Base-by-base conservation (phyloP, 805 yeast species). In the Yamadazyma endophytica region DNA sequence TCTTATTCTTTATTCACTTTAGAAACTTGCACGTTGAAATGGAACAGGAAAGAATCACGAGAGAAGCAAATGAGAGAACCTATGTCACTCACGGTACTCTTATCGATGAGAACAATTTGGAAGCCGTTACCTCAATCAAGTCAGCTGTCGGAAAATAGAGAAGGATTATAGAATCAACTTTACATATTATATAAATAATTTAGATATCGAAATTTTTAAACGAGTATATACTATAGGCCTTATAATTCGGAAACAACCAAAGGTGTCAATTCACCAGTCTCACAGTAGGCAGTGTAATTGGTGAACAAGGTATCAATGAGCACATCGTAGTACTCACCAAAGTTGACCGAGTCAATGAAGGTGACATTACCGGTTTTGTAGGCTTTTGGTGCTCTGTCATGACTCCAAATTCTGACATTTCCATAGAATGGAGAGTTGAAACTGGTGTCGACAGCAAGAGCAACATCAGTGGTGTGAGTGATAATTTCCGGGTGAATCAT, bases 391-490 rank as follows among this genome's bases (percentile, higher is more conserved):
- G 62, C 63, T 33, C 51, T 53, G 17, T 61, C 61, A 17, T 47
- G 41, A 31, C 58, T 57, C 61, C 61, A 60, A 36, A 61, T 44
- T 49, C 68, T 57, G 38, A 61, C 42, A 37, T 45, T 50, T 22
- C 70, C 69, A 39, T 65, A 65, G 49, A 58, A 63, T 46, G 69
- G 70, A 27, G 68, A 61, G 42, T 56, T 49, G 42, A 49, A 65
- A 4, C 64, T 38, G 19, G 68, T 63, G 41, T 62, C 69, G 29
- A 63, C 64, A 9, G 65, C 60, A 30, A 50, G 52, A 21, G 47
- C 36, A 29, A 57, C 54, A 17, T 58, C 50, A 13, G 52, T 48
- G 17, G 61, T 46, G 26, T 46, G 50, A 9, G 40, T 28, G 12
- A 62, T 42, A 30, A 63, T 26, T 6, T 62, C 68, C 25, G 69